Conservation (phyloP, 352 stramenopile genomes). For the Globisporangium alternatum region DNA sequence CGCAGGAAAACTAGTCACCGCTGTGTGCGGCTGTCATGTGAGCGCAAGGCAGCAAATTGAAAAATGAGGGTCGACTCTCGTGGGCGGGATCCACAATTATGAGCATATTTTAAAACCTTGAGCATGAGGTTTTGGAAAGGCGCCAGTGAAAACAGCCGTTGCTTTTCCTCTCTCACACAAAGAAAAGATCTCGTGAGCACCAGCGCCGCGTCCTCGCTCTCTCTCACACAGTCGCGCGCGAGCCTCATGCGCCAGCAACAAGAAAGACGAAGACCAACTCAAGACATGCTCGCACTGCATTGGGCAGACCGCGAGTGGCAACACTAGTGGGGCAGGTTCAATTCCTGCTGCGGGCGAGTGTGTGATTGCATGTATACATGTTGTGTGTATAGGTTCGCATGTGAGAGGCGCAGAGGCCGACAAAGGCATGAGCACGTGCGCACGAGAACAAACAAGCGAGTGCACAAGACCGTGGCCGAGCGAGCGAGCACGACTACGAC, state of each 20-base stretch:
- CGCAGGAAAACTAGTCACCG: neutral
- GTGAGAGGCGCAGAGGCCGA: neutral
- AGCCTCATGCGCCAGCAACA: neutral
- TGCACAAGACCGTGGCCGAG: neutral
- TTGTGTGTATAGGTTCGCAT: neutral
- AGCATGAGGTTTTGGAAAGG: neutral
- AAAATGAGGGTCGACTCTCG: neutral
- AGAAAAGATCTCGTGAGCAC: neutral
- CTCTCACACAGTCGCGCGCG: neutral
- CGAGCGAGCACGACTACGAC: no score
- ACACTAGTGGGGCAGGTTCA: slow-evolving; percentile 3
- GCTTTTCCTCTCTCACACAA: neutral
- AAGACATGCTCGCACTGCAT: neutral
- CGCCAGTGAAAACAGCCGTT: neutral
- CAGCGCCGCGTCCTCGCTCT: neutral
- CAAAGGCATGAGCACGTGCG: neutral
- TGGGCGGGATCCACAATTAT: neutral
- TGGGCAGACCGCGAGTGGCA: neutral
- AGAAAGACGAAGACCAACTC: no score
- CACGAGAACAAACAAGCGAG: neutral
- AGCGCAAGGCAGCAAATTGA: neutral
- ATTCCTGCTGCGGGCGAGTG: neutral
- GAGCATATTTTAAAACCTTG: neutral
- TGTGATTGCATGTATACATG: neutral
- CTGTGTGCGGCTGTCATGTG: neutral